Evolutionary conservation across 2,329 filamentous ascomycete species (phyloP).

Genomic region (Penicillium sp.): DNA sequence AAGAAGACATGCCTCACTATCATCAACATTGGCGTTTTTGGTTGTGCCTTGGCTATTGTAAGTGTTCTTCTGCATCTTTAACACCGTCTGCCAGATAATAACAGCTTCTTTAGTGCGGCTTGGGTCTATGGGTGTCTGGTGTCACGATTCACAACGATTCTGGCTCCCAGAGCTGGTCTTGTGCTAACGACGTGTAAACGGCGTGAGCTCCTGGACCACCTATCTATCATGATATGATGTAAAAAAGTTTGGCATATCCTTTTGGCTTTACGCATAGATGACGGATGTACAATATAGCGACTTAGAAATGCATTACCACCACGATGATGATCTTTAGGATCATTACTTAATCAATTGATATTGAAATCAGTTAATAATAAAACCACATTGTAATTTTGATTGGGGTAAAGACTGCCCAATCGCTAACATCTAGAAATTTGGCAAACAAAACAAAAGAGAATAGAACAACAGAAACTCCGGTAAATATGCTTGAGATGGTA

Average conservation of each 20-base stretch:
- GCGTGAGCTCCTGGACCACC: constrained; percentile 8
- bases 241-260: background rate
- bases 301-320: background rate
- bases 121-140: constrained; percentile 29
- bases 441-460: background rate
- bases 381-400: background rate
- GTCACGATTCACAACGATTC: constrained; percentile 29
- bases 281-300: background rate
- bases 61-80: constrained; percentile 1
- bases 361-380: background rate
- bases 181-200: constrained; percentile 20
- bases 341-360: background rate
- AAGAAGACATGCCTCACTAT: constrained; percentile 31
- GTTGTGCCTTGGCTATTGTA: constrained; percentile 25
- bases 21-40: constrained; percentile 23
- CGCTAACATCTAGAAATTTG: background rate
- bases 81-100: background rate
- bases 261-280: background rate
- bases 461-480: background rate
- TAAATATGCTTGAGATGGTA: background rate
- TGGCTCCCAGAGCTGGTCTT: constrained; percentile 24
- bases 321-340: background rate
- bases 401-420: background rate
- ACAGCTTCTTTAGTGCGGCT: constrained; percentile 23
- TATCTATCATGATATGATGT: background rate